Evolutionary conservation across 257 asterid genomes (phyloP).

Genomic region (Solanum tacnaense): DNA sequence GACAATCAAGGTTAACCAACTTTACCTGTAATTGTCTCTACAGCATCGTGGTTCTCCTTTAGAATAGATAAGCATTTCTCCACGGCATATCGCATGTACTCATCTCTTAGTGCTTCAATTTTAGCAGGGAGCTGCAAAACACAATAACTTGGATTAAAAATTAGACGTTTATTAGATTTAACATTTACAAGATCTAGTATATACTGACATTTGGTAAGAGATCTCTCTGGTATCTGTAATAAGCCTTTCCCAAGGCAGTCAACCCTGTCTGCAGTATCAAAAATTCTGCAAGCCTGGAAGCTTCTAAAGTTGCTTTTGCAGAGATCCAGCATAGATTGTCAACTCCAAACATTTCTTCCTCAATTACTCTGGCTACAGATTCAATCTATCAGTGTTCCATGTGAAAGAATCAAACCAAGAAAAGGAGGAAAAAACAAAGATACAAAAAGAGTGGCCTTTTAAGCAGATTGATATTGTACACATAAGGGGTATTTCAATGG

Average conservation of each 20-base stretch:
- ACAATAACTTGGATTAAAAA: constrained; percentile 1
- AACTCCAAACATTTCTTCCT: constrained; percentile 91
- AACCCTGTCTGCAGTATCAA: constrained; percentile 87
- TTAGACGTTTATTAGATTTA: background rate
- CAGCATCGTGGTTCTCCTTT: constrained; percentile 62
- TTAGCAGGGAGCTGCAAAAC: constrained; percentile 70
- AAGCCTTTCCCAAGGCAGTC: constrained; percentile 96
- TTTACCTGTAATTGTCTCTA: constrained; percentile 78
- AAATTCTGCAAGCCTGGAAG: constrained; percentile 76
- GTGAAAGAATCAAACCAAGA: background rate
- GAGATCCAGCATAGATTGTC: constrained; percentile 92
- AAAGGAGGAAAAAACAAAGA: background rate
- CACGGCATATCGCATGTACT: constrained; percentile 79
- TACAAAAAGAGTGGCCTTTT: background rate
- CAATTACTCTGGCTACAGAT: constrained; percentile 89
- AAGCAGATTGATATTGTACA: background rate
- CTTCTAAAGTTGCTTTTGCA: constrained; percentile 76
- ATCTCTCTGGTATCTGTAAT: constrained; percentile 66
- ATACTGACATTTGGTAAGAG: constrained; percentile 83
- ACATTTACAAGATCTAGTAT: background rate
- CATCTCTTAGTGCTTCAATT: constrained; percentile 93
- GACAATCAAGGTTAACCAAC: constrained; percentile 6
- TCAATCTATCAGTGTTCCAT: constrained; percentile 13
- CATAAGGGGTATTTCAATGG: background rate
- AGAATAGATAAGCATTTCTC: constrained; percentile 67